These are phyloP conservation scores for Crepidotus variabilis DNA, from an alignment of 768 basidiomycete species.

Conservation along the genomic window DNA sequence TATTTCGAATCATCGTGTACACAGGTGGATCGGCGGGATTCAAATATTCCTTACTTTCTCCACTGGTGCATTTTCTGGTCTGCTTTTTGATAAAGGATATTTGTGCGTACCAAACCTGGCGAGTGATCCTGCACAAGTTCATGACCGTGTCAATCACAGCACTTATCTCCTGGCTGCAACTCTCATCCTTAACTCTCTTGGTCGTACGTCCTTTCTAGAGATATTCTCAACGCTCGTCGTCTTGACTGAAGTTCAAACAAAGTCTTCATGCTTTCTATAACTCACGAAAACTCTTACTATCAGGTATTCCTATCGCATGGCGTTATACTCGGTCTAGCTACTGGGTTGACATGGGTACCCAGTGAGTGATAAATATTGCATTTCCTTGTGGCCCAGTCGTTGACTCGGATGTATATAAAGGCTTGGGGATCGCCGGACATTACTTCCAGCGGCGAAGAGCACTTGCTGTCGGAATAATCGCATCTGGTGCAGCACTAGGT, in stretches of 20 bases:
- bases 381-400: neutral
- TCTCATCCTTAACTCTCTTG: no score
- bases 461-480: constrained; percentile 49
- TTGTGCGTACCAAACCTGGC: constrained; percentile 54
- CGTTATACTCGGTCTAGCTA: constrained; percentile 42
- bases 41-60: constrained; percentile 51
- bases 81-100: no score
- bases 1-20: constrained; percentile 41
- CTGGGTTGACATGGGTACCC: constrained; percentile 44
- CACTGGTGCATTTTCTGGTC: constrained; percentile 41
- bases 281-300: constrained; percentile 30
- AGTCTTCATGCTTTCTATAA: constrained; percentile 33
- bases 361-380: constrained; percentile 15
- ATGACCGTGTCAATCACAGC: constrained; percentile 6
- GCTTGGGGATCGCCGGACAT: constrained; percentile 46
- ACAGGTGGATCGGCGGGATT: no score
- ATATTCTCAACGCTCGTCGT: constrained; percentile 4
- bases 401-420: constrained; percentile 14
- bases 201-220: constrained; percentile 22
- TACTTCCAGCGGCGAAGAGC: constrained; percentile 45
- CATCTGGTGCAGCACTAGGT: constrained; percentile 29
- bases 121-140: constrained; percentile 9
- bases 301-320: constrained; percentile 47
- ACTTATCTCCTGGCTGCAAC: constrained; percentile 18
- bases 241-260: neutral